These are phyloP conservation scores for Leersia perrieri DNA, from an alignment of 176 grass and related monocot species.

Conservation along the genomic window DNA sequence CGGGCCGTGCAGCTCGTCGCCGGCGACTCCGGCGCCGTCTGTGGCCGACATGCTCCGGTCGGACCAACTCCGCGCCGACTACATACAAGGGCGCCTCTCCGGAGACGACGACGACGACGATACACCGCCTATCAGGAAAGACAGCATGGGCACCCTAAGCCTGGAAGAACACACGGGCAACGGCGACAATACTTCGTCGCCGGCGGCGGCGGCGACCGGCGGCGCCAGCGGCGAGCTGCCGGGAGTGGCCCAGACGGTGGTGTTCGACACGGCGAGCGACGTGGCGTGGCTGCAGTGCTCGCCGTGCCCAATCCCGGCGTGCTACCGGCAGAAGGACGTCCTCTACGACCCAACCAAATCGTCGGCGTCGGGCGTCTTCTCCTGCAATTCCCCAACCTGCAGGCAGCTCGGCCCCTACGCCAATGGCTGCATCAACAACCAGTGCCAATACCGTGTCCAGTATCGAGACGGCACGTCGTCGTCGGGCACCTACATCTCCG, in stretches of 20 bases:
- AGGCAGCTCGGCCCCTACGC: not conserved
- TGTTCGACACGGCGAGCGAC: slow-evolving; percentile 59
- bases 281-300: slow-evolving; percentile 60
- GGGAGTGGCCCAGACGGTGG: not conserved
- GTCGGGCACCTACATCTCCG: not conserved
- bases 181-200: not conserved
- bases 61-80: slow-evolving; percentile 35
- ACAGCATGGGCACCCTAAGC: not conserved
- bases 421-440: not conserved
- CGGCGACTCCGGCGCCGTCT: not conserved
- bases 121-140: too few species aligned
- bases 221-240: not conserved
- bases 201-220: not conserved
- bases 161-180: too few species aligned
- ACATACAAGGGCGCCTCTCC: slow-evolving; percentile 13
- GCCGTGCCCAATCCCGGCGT: not conserved
- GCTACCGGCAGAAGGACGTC: not conserved
- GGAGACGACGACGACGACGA: too few species aligned
- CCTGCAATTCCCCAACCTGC: not conserved
- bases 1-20: slow-evolving; percentile 41
- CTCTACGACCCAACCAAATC: slow-evolving; percentile 1
- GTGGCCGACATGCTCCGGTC: slow-evolving; percentile 22
- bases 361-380: not conserved
- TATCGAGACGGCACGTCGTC: not conserved
- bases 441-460: slow-evolving; percentile 23